Percentiles rank a stretch among this genome's conserved stretches.
Evolutionary conservation across 257 asterid genomes (phyloP).

Genomic region (Solanum ossicruentum): DNA sequence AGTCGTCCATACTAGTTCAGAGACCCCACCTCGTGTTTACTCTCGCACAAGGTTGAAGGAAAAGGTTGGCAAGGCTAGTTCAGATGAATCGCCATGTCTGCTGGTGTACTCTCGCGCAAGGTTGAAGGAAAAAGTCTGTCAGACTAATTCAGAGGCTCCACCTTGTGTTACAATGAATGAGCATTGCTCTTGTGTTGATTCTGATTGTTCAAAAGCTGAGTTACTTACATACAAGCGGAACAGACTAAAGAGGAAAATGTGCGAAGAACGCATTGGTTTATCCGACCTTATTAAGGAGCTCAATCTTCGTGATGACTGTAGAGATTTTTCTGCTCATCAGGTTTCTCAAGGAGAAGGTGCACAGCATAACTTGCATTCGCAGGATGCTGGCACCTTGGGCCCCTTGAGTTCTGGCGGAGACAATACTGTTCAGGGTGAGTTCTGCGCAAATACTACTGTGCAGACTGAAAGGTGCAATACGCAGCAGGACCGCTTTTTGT

Average conservation of each 20-base stretch:
- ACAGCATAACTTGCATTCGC: not conserved
- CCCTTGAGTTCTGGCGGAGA: conserved; percentile 9
- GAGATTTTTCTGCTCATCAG: conserved; percentile 5
- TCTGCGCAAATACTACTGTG: conserved; percentile 1
- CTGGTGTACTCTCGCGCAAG: conserved; percentile 1
- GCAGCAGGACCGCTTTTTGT: conserved; percentile 18
- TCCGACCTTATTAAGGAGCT: conserved; percentile 9
- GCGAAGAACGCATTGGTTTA: conserved; percentile 4
- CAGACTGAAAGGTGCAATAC: conserved; percentile 15
- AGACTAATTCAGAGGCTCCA: not conserved
- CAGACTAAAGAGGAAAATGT: conserved; percentile 25
- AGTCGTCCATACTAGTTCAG: conserved; percentile 5
- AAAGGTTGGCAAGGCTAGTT: not conserved
- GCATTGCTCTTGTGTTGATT: not conserved
- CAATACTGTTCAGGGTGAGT: conserved; percentile 12
- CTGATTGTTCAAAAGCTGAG: not conserved
- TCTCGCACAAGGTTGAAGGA: not conserved
- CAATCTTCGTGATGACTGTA: conserved; percentile 8
- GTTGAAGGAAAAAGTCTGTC: not conserved
- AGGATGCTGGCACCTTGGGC: not conserved
- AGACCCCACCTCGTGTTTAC: not conserved
- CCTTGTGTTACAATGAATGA: not conserved
- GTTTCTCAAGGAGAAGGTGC: conserved; percentile 12
- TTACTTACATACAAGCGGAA: conserved; percentile 26
- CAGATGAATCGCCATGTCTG: not conserved